Evolutionary conservation across 1,139 yeast genomes (phyloP), one percentile per base, ranked within the genome.

Genomic region (Suhomyces guaymorum): DNA sequence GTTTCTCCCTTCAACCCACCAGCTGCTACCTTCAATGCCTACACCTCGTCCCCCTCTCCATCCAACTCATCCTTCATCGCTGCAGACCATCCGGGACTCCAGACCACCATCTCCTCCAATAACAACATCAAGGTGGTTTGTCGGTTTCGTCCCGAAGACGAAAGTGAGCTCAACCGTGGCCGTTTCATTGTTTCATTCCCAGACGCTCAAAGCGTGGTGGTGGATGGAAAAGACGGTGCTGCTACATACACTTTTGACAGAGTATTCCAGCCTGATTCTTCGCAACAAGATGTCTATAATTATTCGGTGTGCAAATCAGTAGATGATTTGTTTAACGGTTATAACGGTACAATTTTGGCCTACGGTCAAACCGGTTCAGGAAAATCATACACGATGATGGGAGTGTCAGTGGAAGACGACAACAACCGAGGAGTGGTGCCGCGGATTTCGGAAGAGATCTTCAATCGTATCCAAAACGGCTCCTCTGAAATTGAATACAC

Each of bases 311-410:
- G 62, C 29, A 76, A 70, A 28, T 78, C 78, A 3, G 82, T 82
- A 3, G 82, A 79, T 30, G 92, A 83, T 46, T 67, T 87, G 24
- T 70, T 87, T 43, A 70, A 73, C 26, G 97, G 97, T 0, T 87
- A 84, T 54, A 87, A 89, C 56, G 92, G 94, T 14, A 81, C 96
- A 0, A 82, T 89, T 0, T 62, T 89, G 28, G 90, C 95, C 1
- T 89, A 87, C 57, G 97, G 96, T 6, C 96, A 86, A 54, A 83
- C 95, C 0, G 94, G 95, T 0, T 76, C 94, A 1, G 96, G 96
- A 3, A 88, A 88, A 54, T 79, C 95, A 0, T 80, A 78, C 53
- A 84, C 96, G 2, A 84, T 89, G 95, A 76, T 85, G 75, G 96
- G 96, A 1, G 62, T 56, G 8, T 43, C 68, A 14, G 51, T 70